Evolutionary conservation across 768 basidiomycete genomes (phyloP).

Genomic region (Rickenella mellea): DNA sequence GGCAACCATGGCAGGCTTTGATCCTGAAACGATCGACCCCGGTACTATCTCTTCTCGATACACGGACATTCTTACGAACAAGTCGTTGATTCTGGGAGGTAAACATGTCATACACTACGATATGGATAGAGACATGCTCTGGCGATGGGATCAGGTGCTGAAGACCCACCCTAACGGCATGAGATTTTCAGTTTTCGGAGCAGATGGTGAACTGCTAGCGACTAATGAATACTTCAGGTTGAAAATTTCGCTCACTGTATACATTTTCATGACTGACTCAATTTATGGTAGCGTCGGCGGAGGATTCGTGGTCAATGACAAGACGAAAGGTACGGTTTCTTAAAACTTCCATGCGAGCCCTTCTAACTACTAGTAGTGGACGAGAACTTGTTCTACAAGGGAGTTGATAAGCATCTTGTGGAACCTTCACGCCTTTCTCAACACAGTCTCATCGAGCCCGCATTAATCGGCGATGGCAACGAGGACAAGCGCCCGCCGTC

Average conservation of each 20-base stretch:
- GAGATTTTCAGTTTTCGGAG: conserved; percentile 78
- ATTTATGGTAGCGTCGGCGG: conserved; percentile 59
- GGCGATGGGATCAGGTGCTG: conserved; percentile 84
- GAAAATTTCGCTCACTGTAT: neutral
- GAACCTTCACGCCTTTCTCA: conserved; percentile 75
- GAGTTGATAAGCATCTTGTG: conserved; percentile 73
- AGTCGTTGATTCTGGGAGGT: conserved; percentile 62
- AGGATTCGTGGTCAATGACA: conserved; percentile 92
- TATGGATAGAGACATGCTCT: conserved; percentile 87
- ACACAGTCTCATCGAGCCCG: conserved; percentile 31
- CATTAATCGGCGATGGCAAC: conserved; percentile 20
- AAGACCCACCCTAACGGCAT: conserved; percentile 90
- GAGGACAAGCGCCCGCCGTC: conserved; percentile 3
- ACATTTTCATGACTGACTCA: neutral
- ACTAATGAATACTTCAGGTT: conserved; percentile 90
- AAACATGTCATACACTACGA: conserved; percentile 73
- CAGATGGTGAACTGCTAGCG: conserved; percentile 78
- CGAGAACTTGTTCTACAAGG: conserved; percentile 92
- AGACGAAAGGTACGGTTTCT: conserved; percentile 61
- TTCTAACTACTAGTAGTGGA: conserved; percentile 40
- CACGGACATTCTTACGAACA: conserved; percentile 52
- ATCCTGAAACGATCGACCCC: conserved; percentile 90
- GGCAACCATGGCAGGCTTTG: conserved; percentile 42
- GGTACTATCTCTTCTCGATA: conserved; percentile 76
- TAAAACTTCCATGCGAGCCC: neutral